Percentiles rank a stretch among this genome's conserved stretches.
Conservation (phyloP, 1,139 yeast species). For the Taphrina confusa region DNA sequence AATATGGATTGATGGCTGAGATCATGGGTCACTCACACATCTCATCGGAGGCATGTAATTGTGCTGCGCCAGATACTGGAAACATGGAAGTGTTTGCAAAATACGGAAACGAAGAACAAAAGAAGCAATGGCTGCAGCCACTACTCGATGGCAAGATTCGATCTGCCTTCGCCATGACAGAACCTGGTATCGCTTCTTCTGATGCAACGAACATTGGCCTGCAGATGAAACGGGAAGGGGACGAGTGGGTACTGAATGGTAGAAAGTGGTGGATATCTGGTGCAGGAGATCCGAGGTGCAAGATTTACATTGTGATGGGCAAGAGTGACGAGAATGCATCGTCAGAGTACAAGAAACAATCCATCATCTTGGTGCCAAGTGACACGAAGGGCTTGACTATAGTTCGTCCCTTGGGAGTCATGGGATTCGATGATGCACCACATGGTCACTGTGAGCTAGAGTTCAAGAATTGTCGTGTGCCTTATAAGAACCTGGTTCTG, state of each 20-base stretch:
- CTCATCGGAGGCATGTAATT: constrained; percentile 54
- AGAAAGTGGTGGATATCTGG: constrained; percentile 77
- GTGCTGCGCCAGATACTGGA: constrained; percentile 73
- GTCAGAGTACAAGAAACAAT: constrained; percentile 57
- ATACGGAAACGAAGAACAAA: constrained; percentile 59
- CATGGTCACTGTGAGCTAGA: constrained; percentile 70
- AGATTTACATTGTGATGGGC: constrained; percentile 66
- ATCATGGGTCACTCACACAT: constrained; percentile 53
- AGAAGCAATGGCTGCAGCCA: constrained; percentile 58
- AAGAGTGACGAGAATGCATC: constrained; percentile 52
- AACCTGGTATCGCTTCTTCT: constrained; percentile 64
- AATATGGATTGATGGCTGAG: constrained; percentile 70
- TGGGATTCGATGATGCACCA: constrained; percentile 72
- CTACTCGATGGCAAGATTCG: constrained; percentile 61
- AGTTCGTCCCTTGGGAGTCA: constrained; percentile 59
- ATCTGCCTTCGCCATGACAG: constrained; percentile 73
- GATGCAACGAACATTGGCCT: constrained; percentile 66
- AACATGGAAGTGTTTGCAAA: constrained; percentile 69
- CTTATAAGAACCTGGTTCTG: constrained; percentile 51
- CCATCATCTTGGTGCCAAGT: constrained; percentile 61
- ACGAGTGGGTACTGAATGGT: constrained; percentile 62
- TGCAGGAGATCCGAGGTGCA: constrained; percentile 69
- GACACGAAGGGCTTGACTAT: constrained; percentile 58
- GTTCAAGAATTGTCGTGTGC: constrained; percentile 57
- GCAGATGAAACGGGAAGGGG: constrained; percentile 53